Conservation (phyloP, 1,284 basidiomycete species). For the Fomitopsis palustris region DNA sequence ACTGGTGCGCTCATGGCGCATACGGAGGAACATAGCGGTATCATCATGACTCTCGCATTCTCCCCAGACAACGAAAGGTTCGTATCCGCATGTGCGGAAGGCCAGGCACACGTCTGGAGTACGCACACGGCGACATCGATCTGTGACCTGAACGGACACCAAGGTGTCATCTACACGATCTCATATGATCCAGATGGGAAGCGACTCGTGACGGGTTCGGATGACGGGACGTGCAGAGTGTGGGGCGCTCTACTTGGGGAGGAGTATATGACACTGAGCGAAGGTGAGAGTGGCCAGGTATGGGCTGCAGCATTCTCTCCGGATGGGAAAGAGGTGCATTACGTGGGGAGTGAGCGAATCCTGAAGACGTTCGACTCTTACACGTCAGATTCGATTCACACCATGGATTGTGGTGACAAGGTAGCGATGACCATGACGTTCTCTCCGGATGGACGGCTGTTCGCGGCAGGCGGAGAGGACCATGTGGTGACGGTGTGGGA, state of each 20-base stretch:
- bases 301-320: constrained; percentile 12
- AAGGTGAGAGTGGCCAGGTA: constrained; percentile 11
- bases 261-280: constrained; percentile 14
- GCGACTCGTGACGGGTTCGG: constrained; percentile 13
- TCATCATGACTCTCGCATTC: constrained; percentile 11
- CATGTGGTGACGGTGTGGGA: constrained; percentile 9
- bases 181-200: constrained; percentile 14
- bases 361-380: constrained; percentile 9
- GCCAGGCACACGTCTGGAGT: constrained; percentile 19
- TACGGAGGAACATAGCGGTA: constrained; percentile 1
- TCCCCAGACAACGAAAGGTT: constrained; percentile 17
- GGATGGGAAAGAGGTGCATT: constrained; percentile 9
- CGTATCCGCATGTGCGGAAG: constrained; percentile 18
- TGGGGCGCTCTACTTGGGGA: constrained; percentile 10
- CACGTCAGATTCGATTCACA: not conserved
- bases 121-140: constrained; percentile 9
- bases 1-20: constrained; percentile 1
- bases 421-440: constrained; percentile 6
- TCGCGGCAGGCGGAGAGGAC: constrained; percentile 9
- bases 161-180: constrained; percentile 10
- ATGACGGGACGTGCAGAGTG: constrained; percentile 11
- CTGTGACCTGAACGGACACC: constrained; percentile 9
- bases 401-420: not conserved
- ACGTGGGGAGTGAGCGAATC: constrained; percentile 7
- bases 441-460: constrained; percentile 4